Evolutionary conservation across 371 early-diverging fungal species (phyloP), one percentile per base, ranked within the genome.

Genomic region (Rhizomucor miehei): DNA sequence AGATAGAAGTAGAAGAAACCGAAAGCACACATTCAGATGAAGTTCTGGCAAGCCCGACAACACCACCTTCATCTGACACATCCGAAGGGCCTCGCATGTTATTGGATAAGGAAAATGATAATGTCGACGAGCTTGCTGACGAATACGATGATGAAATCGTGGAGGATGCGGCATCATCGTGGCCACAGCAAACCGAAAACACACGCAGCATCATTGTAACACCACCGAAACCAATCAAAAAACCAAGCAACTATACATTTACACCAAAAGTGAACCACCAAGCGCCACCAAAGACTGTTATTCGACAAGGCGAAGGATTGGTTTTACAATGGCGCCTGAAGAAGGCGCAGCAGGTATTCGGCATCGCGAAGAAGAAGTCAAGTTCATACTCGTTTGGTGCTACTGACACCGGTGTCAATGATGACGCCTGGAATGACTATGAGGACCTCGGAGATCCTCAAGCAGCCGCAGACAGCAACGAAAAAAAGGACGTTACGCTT

Each of bases 301-400:
- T 52, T 41, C 39, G 35, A 59, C 75, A 13, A 59, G 75, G 77
- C 19, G 73, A 71, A 51, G 76, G 68, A 8, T 57, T 76, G 17
- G 17, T 71, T 5, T 21, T 72, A 16, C 62, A 66, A 46, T 76
- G 72, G 72, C 50, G 39, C 0, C 1, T 37, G 12, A 46, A 51
- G 6, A 62, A 57, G n/a, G 75, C 71, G 1, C 60, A 56, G 41
- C 56, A 69, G 34, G 37, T 66, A 9, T 71, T 75, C 62, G 71
- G 71, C 2, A 34, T 37, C 6, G 40, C 55, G 1, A 54, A 34
- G 17, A 35, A 21, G 19, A 12, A 16, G 19, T 36, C 51, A 20
- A 35, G 40, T 38, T 38, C 25, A 20, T 21, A 34, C 36, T 14
- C 52, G n/a, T 39, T 43, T 19, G 46, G 59, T 9, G 25, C n/a